Evolutionary conservation across 1,139 yeast species (phyloP), one percentile per base, ranked within the genome.

Genomic region (Nakaseomyces nivariensis): DNA sequence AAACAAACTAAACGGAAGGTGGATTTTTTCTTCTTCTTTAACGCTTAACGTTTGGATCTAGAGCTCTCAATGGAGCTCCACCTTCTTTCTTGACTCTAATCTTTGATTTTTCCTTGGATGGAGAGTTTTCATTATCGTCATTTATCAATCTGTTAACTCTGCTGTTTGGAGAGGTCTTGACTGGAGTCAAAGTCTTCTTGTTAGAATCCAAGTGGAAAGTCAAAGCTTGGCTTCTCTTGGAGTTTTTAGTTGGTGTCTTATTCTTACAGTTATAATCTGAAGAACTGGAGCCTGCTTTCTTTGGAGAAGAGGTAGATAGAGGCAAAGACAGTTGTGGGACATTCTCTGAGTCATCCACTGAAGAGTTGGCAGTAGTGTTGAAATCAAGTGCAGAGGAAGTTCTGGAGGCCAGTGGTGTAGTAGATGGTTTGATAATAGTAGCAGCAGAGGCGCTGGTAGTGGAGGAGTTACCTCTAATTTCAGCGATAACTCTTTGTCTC

Each of bases 161-260:
- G 50, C 58, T 63, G 43, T 62, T 63, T 43, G 67, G 65, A 25
- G 66, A 61, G 8, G 62, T 61, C 43, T 58, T 61, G 6, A 63
- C 50, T 22, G 66, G 64, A 3, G 67, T 62, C 43, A 63, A 48
- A 11, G 57, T 58, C 46, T 59, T 61, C 43, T 56, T 60, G 46
- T 62, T 65, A n/a, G 59, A 57, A 37, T 58, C 60, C 34, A 61
- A 49, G 43, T 64, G 66, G 55, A 63, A 64, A 11, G 67, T 63
- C 26, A 63, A 52, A 3, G 66, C 67, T 48, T 64, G 66, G 17
- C 67, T 64, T 40, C 59, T 61, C 42, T 52, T 57, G 8, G 42
- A 25, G 31, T 38, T 38, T n/a, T 43, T 52, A 4, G 45, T 42
- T 17, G 41, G 40, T n/a, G 45, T 37, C 29, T 42, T 40, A 11